A percentile compares a stretch with the other conserved stretches of the same genome.
Evolutionary conservation across 2,329 filamentous ascomycete species (phyloP).

Genomic region (Pseudogymnoascus sp.): DNA sequence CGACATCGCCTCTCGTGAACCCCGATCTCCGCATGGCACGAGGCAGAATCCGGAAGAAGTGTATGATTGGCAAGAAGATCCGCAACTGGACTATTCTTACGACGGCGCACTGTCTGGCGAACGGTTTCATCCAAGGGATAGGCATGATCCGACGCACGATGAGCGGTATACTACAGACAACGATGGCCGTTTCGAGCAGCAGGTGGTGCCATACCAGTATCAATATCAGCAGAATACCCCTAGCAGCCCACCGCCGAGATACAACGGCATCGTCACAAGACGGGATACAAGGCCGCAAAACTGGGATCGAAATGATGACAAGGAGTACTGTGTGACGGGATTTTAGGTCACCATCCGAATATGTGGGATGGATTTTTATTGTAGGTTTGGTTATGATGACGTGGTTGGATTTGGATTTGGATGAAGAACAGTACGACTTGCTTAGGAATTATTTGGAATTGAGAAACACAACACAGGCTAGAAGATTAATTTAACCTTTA

Average conservation of each 20-base stretch:
- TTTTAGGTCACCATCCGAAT: background rate
- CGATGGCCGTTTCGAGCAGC: background rate
- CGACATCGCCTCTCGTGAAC: background rate
- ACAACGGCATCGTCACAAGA: background rate
- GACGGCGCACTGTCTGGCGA: background rate
- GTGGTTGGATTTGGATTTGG: too few relatives aligned
- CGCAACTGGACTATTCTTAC: background rate
- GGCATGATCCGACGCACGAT: background rate
- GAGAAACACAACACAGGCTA: too few relatives aligned
- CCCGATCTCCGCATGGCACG: background rate
- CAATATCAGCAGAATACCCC: background rate
- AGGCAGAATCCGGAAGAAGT: background rate
- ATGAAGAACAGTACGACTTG: too few relatives aligned
- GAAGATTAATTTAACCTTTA: too few relatives aligned
- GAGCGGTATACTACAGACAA: background rate
- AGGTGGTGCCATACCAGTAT: background rate
- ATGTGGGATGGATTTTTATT: too few relatives aligned
- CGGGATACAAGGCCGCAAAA: background rate
- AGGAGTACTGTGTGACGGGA: background rate
- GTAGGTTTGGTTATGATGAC: too few relatives aligned
- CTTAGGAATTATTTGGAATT: too few relatives aligned
- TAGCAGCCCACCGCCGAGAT: background rate
- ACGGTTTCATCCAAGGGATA: background rate
- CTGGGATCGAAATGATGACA: background rate
- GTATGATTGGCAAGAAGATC: background rate